These are phyloP conservation scores for Pyrenula aspistea DNA, from an alignment of 495 filamentous ascomycete species.

Conservation along the genomic window DNA sequence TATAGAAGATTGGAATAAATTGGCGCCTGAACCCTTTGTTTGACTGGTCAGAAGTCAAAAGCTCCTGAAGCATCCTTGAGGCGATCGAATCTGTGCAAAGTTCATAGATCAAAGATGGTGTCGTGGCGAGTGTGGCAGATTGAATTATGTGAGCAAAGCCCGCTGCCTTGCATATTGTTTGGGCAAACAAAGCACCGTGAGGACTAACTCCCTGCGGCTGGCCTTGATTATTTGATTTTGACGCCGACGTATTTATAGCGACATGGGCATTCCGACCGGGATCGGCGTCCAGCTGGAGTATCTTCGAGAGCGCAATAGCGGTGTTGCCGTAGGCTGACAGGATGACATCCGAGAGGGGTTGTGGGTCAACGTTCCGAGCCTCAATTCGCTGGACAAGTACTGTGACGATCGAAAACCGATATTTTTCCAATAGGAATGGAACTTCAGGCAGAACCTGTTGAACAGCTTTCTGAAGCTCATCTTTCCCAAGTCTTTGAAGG, in stretches of 20 bases:
- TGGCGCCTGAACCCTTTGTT: constrained; percentile 48
- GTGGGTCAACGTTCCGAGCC: constrained; percentile 50
- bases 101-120: not conserved
- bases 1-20: constrained; percentile 45
- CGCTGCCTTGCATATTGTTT: constrained; percentile 33
- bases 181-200: constrained; percentile 54
- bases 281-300: constrained; percentile 38
- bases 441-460: constrained; percentile 58
- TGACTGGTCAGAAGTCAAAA: constrained; percentile 46
- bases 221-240: constrained; percentile 18
- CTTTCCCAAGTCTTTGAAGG: constrained; percentile 70
- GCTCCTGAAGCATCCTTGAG: constrained; percentile 58
- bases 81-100: constrained; percentile 35
- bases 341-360: constrained; percentile 47
- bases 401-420: constrained; percentile 65
- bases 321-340: constrained; percentile 45
- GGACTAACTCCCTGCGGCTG: constrained; percentile 9
- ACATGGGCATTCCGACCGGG: not conserved
- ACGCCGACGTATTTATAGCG: constrained; percentile 2
- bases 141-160: constrained; percentile 17
- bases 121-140: constrained; percentile 42
- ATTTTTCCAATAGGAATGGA: constrained; percentile 53
- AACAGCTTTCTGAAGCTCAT: constrained; percentile 62
- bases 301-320: constrained; percentile 38
- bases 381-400: constrained; percentile 72